Base-by-base conservation (phyloP, 2,329 filamentous ascomycete species). In the Pseudogymnoascus sp. region DNA sequence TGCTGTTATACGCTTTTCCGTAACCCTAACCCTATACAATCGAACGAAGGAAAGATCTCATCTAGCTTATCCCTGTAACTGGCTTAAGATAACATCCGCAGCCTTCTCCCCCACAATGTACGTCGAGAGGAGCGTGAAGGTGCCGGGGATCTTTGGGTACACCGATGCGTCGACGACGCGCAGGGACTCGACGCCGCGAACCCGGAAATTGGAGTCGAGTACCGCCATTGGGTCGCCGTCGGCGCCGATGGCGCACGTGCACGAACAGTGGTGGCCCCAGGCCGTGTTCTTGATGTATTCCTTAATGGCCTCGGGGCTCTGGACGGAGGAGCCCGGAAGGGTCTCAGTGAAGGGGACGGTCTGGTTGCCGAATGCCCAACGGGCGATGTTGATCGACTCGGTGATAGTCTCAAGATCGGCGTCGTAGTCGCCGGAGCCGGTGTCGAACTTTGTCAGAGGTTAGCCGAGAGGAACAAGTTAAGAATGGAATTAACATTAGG, bases 51-150 rank as follows among this genome's bases (percentile, higher is more conserved):
- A 39, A 39, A 39, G 36, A 39, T 12, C 15, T 39, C 36, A 39
- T 15, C 36, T 15, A 39, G 10, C 36, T 39, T 15, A 39, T 15
- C 10, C 36, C 36, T 39, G 15, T 15, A 39, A 15, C 36, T 39
- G 36, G 4, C 36, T 39, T 15, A 48, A 21, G 35, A 65, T 63
- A 59, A 59, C 48, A 59, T 65, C 63, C 7, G 63, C 44, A 5
- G 84, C 84, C 76, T 86, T 87, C 76, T 87, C 83, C 0, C 76
- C 77, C 5, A 82, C 74, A 71, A 86, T 81, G 66, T 82, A 84
- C 0, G 78, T 79, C 1, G 81, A 77, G 1, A 81, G 71, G 7
- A 78, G 76, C 15, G 80, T 77, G 66, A 81, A 84, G 61, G 74
- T 79, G 65, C 83, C 83, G 0, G 74, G 74, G 21, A 75, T 82